phyloP scores from a whole-genome alignment of 73 alveolate genomes.

The Paramecium caudatum region DNA sequence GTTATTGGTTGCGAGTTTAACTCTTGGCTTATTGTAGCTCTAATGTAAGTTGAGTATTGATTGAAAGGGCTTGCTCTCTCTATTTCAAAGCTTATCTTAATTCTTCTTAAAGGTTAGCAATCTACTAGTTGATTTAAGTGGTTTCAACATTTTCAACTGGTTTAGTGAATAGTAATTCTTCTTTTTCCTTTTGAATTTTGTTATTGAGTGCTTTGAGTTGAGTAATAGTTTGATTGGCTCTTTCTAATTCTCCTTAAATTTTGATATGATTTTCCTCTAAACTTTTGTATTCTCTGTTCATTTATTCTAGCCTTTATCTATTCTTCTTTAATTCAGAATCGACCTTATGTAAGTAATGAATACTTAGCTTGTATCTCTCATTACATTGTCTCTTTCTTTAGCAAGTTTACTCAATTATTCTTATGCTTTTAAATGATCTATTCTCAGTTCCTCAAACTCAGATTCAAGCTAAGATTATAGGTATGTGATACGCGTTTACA shows the following conservation, averaged over 20 bases:
- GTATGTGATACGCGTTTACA: background rate
- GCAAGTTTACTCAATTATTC: background rate
- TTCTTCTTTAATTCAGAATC: background rate
- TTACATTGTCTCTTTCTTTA: background rate
- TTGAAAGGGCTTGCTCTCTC: slow-evolving; percentile 1
- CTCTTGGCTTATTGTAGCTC: background rate
- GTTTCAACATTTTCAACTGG: background rate
- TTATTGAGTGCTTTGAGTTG: slow-evolving; percentile 1
- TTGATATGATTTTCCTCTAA: background rate
- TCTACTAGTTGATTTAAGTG: no score
- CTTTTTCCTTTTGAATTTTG: no score
- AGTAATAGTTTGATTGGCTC: background rate
- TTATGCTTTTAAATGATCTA: slow-evolving; percentile 4
- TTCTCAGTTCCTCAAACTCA: background rate
- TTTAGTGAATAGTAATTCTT: background rate
- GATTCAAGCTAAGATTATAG: background rate
- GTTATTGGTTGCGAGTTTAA: background rate
- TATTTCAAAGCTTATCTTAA: slow-evolving; percentile 16
- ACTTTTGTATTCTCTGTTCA: background rate
- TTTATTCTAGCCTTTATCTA: background rate
- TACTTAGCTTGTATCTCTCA: background rate
- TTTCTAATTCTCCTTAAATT: background rate
- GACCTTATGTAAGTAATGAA: background rate
- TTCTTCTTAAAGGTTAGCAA: no score
- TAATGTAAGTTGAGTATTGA: background rate